Evolutionary conservation across 208 protist genomes (phyloP).

Genomic region (Trypanosomatidae sp.): DNA sequence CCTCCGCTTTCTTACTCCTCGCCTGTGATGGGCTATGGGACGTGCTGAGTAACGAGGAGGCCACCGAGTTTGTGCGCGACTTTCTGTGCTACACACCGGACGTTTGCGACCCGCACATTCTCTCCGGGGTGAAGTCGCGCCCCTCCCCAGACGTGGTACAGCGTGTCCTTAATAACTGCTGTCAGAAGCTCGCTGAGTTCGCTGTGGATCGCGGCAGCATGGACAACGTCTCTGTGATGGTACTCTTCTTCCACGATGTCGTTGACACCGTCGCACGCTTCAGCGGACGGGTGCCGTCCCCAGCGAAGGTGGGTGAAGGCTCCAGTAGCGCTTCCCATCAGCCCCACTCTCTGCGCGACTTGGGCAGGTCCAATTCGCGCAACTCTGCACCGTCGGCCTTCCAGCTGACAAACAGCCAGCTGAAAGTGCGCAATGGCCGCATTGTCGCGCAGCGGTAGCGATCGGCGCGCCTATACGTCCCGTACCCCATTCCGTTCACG

Average conservation of each 20-base stretch:
- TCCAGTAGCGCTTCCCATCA: slow-evolving; percentile 1
- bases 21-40: slow-evolving; percentile 92
- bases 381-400: slow-evolving; percentile 13
- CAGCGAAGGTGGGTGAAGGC: not conserved
- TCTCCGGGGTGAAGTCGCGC: slow-evolving; percentile 33
- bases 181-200: slow-evolving; percentile 80
- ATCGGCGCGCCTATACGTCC: not conserved
- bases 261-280: slow-evolving; percentile 64
- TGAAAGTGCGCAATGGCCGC: slow-evolving; percentile 30
- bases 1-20: slow-evolving; percentile 71
- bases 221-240: slow-evolving; percentile 78
- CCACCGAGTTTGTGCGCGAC: slow-evolving; percentile 75
- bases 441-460: slow-evolving; percentile 17
- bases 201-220: slow-evolving; percentile 76
- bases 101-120: slow-evolving; percentile 36
- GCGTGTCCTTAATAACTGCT: slow-evolving; percentile 70
- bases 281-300: slow-evolving; percentile 10
- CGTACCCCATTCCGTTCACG: not conserved
- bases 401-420: slow-evolving; percentile 25
- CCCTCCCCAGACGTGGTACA: slow-evolving; percentile 48
- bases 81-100: slow-evolving; percentile 80
- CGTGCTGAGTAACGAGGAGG: slow-evolving; percentile 84
- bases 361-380: slow-evolving; percentile 2
- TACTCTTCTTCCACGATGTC: slow-evolving; percentile 84
- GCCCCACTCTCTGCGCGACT: not conserved